Base-by-base conservation (phyloP, 257 asterid genomes). In the Eucommia ulmoides region DNA sequence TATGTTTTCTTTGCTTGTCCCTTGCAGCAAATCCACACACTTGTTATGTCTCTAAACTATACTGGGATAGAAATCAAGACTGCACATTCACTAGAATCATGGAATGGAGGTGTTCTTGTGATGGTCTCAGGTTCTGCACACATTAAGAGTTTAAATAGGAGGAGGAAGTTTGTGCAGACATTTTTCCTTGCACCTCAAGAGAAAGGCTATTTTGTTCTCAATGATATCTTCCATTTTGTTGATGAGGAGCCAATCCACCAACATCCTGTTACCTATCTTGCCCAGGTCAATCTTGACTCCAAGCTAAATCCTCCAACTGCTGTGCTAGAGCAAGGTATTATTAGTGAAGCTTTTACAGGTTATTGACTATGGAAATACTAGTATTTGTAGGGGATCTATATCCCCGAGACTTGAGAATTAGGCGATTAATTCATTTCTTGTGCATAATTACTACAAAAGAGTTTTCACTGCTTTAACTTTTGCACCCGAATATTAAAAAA, bases 151-250 rank as follows among this genome's bases (percentile, higher is more conserved):
- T 78, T 65, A 75, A 72, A 35, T 49, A 81, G 76, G 54, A 77
- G 76, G 74, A 80, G 84, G 77, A 77, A 86, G 63, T 91, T 91
- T 46, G 83, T 79, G 58, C 95, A 91, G 53, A 86, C 92, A 20
- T 86, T 91, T 65, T 91, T 85, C 49, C 95, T 91, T 59, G 99
- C 96, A 38, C 99, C 99, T 53, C 99, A 91, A 70, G 93, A 83
- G 56, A 81, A 80, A 41, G 98, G 98, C 42, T 83, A 67, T 72
- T 91, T 80, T 38, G 77, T 91, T 59, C 81, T 86, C 71, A 91
- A 79, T 64, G 95, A 91, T 65, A 81, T 91, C 45, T 91, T 91
- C 63, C 88, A 81, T 68, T 86, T 71, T 70, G 78, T 79, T 54
- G 93, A 80, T 8, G 96, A 86, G 21, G 96, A 81, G 50, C 70